Conservation (phyloP, 169 alveolate genomes). For the Plasmodium chabaudi region DNA sequence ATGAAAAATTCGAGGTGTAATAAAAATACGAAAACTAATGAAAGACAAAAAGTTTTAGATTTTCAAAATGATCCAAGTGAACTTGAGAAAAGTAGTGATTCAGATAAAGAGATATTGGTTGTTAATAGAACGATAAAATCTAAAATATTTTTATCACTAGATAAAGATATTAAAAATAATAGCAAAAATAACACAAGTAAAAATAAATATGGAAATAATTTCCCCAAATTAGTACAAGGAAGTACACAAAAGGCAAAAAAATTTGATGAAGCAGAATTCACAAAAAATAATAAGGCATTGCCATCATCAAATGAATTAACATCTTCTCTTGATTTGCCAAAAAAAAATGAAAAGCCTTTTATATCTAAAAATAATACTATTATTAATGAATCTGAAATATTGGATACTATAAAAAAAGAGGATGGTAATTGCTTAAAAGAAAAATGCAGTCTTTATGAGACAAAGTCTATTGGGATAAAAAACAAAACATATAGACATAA, state of each 20-base stretch:
- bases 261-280: too few species aligned
- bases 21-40: constrained; percentile 18
- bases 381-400: too few species aligned
- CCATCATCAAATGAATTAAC: not conserved
- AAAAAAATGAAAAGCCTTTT: not conserved
- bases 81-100: constrained; percentile 42
- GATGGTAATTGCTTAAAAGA: too few species aligned
- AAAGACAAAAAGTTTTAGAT: not conserved
- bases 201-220: constrained; percentile 5
- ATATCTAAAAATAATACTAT: too few species aligned
- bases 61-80: constrained; percentile 13
- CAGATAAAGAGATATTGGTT: constrained; percentile 52
- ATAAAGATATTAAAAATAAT: constrained; percentile 2
- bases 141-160: constrained; percentile 24
- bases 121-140: constrained; percentile 62
- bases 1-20: constrained; percentile 10
- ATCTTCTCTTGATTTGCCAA: not conserved
- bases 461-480: too few species aligned
- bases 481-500: too few species aligned
- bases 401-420: too few species aligned
- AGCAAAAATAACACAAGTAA: constrained; percentile 5
- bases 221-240: constrained; percentile 2
- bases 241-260: not conserved
- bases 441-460: too few species aligned
- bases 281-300: too few species aligned